phyloP scores from a whole-genome alignment of 2,329 filamentous ascomycete genomes.

The Parastagonospora nodorum region DNA sequence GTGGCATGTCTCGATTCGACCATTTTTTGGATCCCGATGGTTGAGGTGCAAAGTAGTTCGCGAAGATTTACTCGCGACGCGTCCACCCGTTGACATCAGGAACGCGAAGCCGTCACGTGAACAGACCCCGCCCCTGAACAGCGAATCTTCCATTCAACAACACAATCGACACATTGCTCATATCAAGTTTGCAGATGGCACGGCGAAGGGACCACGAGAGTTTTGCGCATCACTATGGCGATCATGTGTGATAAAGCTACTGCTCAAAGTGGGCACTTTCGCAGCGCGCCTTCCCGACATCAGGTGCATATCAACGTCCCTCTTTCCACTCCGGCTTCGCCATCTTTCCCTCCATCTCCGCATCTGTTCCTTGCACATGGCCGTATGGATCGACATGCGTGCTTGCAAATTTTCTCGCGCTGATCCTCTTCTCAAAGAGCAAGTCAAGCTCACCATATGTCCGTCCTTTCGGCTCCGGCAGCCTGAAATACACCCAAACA shows the following conservation, averaged over 20 bases:
- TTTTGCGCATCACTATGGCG: not conserved
- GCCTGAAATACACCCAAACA: conserved; percentile 76
- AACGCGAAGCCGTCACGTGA: too few species aligned
- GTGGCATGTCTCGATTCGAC: not conserved
- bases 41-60: not conserved
- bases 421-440: conserved; percentile 66
- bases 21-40: not conserved
- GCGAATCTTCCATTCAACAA: too few species aligned
- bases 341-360: conserved; percentile 11
- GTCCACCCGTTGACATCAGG: too few species aligned
- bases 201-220: too few species aligned
- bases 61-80: not conserved
- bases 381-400: conserved; percentile 29
- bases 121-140: too few species aligned
- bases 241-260: not conserved
- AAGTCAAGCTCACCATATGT: conserved; percentile 84
- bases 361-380: conserved; percentile 10
- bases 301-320: too few species aligned
- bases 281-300: too few species aligned
- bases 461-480: conserved; percentile 78
- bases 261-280: not conserved
- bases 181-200: too few species aligned
- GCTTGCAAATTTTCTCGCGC: conserved; percentile 28
- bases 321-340: conserved; percentile 19
- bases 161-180: too few species aligned